phyloP scores from a whole-genome alignment of 345 rosid genomes.

The Populus euphratica region DNA sequence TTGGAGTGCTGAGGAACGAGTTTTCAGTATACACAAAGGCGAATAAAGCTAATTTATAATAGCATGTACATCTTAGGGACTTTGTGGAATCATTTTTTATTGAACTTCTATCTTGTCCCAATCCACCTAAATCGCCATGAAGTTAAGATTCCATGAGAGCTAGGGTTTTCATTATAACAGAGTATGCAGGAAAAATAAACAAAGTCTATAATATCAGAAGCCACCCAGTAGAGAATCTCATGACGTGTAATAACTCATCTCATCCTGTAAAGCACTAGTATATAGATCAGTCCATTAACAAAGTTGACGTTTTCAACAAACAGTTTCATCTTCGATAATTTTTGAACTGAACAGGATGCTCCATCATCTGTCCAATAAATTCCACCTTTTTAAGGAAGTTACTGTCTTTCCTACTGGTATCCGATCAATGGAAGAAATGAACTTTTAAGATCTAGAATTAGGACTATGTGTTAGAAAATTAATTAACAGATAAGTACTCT shows the following conservation, averaged over 20 bases:
- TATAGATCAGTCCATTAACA: not conserved
- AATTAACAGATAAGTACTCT: no score
- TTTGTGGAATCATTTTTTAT: not conserved
- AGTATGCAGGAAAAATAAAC: not conserved
- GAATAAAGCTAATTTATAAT: not conserved
- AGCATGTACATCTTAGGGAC: not conserved
- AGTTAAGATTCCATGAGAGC: not conserved
- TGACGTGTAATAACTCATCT: not conserved
- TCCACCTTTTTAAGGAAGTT: not conserved
- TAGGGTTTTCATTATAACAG: not conserved
- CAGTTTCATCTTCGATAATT: not conserved
- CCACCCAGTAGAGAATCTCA: not conserved
- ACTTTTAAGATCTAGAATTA: not conserved
- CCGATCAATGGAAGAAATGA: not conserved
- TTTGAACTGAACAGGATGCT: not conserved
- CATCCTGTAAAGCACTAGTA: not conserved
- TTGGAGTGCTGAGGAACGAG: not conserved
- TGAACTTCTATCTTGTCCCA: not conserved
- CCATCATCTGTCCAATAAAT: not conserved
- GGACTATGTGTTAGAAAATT: no score
- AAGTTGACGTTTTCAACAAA: not conserved
- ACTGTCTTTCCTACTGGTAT: not conserved
- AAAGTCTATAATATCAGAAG: not conserved
- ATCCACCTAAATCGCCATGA: not conserved
- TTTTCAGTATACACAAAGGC: not conserved